Evolutionary conservation across 2,329 filamentous ascomycete genomes (phyloP), one percentile per base, ranked within the genome.

Genomic region (Verticillium dahliae): DNA sequence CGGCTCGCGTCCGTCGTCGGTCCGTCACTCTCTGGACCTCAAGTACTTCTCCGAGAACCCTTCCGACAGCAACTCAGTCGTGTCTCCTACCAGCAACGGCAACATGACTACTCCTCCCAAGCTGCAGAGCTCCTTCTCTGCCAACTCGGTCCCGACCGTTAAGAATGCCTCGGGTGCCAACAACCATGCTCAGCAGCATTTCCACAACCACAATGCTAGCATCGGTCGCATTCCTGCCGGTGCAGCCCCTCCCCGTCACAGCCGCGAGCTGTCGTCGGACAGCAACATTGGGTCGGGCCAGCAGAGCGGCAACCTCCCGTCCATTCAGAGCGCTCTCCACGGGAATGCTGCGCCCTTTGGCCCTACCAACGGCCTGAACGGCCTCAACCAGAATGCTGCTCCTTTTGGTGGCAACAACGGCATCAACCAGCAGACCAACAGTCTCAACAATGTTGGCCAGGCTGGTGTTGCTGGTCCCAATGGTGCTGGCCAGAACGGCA

Each of bases 121-220:
- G 78, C 76, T 97, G 62, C 90, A 93, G 75, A 88, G 90, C 55
- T 97, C 94, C 0, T 97, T 91, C 78, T 97, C 95, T 10, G 87
- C 91, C 60, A 95, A 90, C 74, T 93, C 98, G 70, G 82, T 97
- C 22, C 90, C 92, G 4, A 96, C 92, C 7, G 80, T 92, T 70
- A 96, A 95, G 83, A 89, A 82, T 67, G 80, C 84, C 60, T 82
- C 84, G 60, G 81, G 77, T 57, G 77, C 80, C 62, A 85, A 85
- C 72, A 84, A 82, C 63, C 84, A 86, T 68, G 84, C 84, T 2
- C 82, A 85, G 73, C 82, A 86, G 74, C 84, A 86, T 67, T 81
- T 86, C 59, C 90, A 90, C 71, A 86, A 93, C 67, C 91, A 94
- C 76, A 94, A 92, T 73, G 88, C 89, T 41, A 95, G 86, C 73